Percentiles rank a stretch among this genome's conserved stretches.
Evolutionary conservation across 495 filamentous ascomycete species (phyloP).

Genomic region (Daldinia decipiens): DNA sequence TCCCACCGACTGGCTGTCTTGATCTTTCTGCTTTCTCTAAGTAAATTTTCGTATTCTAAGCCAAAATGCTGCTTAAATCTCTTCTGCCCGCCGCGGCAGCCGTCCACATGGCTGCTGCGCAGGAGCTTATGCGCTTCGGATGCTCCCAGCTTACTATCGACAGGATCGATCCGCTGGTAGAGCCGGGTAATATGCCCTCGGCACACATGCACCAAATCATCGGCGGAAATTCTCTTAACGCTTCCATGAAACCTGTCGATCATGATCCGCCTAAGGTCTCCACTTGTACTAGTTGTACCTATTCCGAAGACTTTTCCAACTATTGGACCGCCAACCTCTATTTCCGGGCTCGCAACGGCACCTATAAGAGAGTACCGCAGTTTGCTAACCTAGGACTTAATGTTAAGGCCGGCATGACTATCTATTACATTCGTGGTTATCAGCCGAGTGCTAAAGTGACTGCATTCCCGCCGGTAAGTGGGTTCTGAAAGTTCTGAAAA

Average conservation of each 20-base stretch:
- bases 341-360: slow-evolving; percentile 52
- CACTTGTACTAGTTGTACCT: slow-evolving; percentile 53
- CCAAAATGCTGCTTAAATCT: slow-evolving; percentile 44
- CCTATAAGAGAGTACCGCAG: slow-evolving; percentile 53
- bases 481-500: not conserved
- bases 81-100: slow-evolving; percentile 47
- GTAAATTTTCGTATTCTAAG: slow-evolving; percentile 9
- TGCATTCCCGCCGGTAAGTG: slow-evolving; percentile 57
- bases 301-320: slow-evolving; percentile 55
- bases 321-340: slow-evolving; percentile 59
- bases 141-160: slow-evolving; percentile 58
- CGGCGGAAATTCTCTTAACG: slow-evolving; percentile 57
- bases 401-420: slow-evolving; percentile 53
- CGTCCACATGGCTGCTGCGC: slow-evolving; percentile 48
- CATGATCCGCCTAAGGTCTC: slow-evolving; percentile 52
- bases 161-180: slow-evolving; percentile 56
- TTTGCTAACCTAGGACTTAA: slow-evolving; percentile 52
- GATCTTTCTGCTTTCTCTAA: slow-evolving; percentile 16
- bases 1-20: slow-evolving; percentile 16
- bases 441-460: slow-evolving; percentile 56
- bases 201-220: slow-evolving; percentile 57
- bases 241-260: slow-evolving; percentile 50
- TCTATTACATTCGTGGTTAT: slow-evolving; percentile 63
- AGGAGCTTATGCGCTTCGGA: slow-evolving; percentile 60
- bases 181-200: slow-evolving; percentile 52